Percentiles rank a stretch among this genome's conserved stretches.
Conservation (phyloP, 345 rosid species). For the Gossypium bickii region DNA sequence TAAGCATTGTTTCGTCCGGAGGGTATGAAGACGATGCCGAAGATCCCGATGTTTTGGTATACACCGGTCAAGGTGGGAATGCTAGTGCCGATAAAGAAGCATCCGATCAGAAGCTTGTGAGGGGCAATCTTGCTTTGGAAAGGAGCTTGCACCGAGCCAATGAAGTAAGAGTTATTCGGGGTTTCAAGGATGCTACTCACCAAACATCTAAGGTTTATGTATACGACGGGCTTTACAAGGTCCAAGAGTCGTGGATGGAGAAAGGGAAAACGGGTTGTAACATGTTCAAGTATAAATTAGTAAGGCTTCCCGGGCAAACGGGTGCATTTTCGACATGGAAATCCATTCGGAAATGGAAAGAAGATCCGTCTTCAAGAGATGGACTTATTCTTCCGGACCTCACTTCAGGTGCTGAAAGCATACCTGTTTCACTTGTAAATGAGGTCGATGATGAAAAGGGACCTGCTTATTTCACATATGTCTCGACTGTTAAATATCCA, state of each 20-base stretch:
- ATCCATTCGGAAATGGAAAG: slow-evolving; percentile 53
- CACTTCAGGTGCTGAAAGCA: slow-evolving; percentile 61
- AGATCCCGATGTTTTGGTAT: slow-evolving; percentile 60
- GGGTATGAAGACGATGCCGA: slow-evolving; percentile 73
- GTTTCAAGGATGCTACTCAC: slow-evolving; percentile 40
- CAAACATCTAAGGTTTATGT: slow-evolving; percentile 42
- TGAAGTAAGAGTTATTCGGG: slow-evolving; percentile 69
- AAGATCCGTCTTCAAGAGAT: slow-evolving; percentile 35
- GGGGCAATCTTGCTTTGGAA: slow-evolving; percentile 95
- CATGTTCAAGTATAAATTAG: slow-evolving; percentile 64
- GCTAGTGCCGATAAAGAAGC: slow-evolving; percentile 51
- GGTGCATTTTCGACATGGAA: slow-evolving; percentile 55
- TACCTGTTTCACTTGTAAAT: slow-evolving; percentile 68
- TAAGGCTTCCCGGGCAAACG: slow-evolving; percentile 54
- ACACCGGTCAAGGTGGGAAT: slow-evolving; percentile 82
- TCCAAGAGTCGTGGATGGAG: slow-evolving; percentile 69
- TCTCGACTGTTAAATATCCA: slow-evolving; percentile 45
- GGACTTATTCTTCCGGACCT: slow-evolving; percentile 76
- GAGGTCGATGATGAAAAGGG: slow-evolving; percentile 82
- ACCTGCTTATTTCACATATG: slow-evolving; percentile 70
- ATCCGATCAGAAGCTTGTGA: slow-evolving; percentile 75
- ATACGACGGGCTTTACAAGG: slow-evolving; percentile 60
- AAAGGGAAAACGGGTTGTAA: slow-evolving; percentile 66
- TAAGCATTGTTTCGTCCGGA: slow-evolving; percentile 81
- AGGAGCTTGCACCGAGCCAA: slow-evolving; percentile 63